phyloP scores from a whole-genome alignment of 1,139 yeast genomes.

The Yamadazyma kanchanaburiensis region DNA sequence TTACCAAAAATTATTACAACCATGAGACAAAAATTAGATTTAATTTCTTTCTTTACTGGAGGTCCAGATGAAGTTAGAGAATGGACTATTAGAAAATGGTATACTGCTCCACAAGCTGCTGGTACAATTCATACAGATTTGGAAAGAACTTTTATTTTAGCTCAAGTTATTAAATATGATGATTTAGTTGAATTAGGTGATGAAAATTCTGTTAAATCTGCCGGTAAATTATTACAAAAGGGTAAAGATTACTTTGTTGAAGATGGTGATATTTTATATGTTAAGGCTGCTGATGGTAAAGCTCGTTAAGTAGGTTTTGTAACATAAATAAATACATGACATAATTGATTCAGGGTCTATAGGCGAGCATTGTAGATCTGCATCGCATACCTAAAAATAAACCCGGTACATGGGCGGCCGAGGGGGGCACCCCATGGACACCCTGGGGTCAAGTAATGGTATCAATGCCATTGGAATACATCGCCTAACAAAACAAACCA shows the following conservation, averaged over 20 bases:
- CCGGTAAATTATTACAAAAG: constrained; percentile 89
- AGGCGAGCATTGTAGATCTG: too few relatives aligned
- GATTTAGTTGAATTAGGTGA: constrained; percentile 71
- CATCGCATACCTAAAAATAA: too few relatives aligned
- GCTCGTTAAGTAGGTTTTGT: constrained; percentile 52
- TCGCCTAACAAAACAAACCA: too few relatives aligned
- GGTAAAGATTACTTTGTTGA: constrained; percentile 95
- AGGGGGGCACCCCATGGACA: too few relatives aligned
- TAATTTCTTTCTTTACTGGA: constrained; percentile 80
- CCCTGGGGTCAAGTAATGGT: too few relatives aligned
- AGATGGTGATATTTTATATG: constrained; percentile 81
- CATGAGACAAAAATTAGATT: constrained; percentile 81
- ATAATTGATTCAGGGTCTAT: too few relatives aligned
- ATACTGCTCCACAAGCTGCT: constrained; percentile 87
- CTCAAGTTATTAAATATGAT: constrained; percentile 45
- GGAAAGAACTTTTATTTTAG: constrained; percentile 49
- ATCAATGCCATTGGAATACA: too few relatives aligned
- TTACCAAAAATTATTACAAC: constrained; percentile 83
- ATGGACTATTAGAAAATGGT: constrained; percentile 84
- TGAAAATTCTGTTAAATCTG: constrained; percentile 83
- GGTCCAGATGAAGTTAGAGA: constrained; percentile 88
- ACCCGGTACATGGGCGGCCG: too few relatives aligned
- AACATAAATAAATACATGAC: too few relatives aligned
- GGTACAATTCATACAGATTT: constrained; percentile 75
- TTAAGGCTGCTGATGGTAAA: constrained; percentile 97